Conservation (phyloP, 75 land plant species). For the Selaginella moellendorffii region DNA sequence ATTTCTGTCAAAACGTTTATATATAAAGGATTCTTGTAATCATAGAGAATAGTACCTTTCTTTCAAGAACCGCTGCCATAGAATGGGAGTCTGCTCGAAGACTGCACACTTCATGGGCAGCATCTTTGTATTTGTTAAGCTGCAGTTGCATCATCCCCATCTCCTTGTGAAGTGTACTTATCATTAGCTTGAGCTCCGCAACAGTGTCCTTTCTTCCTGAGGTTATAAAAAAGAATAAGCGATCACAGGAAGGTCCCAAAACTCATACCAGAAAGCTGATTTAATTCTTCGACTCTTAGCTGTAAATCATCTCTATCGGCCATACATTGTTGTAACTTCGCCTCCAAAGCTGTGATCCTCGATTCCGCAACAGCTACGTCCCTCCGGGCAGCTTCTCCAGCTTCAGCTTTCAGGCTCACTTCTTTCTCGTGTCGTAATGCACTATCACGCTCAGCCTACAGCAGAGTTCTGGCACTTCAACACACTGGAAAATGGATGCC, state of each 20-base stretch:
- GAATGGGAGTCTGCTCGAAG: slow-evolving; percentile 70
- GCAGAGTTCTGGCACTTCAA: background rate
- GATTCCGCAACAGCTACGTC: slow-evolving; percentile 29
- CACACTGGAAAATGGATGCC: background rate
- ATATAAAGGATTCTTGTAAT: background rate
- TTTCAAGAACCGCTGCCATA: slow-evolving; percentile 30
- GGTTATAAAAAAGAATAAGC: background rate
- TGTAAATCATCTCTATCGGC: slow-evolving; percentile 39
- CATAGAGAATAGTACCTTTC: slow-evolving; percentile 40
- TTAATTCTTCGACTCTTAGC: slow-evolving; percentile 46
- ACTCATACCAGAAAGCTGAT: slow-evolving; percentile 61
- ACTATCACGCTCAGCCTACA: slow-evolving; percentile 60
- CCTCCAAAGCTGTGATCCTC: slow-evolving; percentile 35
- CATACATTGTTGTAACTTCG: slow-evolving; percentile 39
- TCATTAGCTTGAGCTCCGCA: slow-evolving; percentile 61
- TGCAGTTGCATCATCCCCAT: slow-evolving; percentile 73
- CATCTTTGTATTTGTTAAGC: slow-evolving; percentile 56
- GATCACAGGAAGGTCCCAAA: background rate
- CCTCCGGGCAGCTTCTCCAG: slow-evolving; percentile 45
- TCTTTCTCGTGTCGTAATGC: slow-evolving; percentile 48
- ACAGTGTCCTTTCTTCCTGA: slow-evolving; percentile 76
- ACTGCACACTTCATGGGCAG: slow-evolving; percentile 52
- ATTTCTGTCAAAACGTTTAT: slow-evolving; percentile 26
- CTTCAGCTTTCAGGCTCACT: slow-evolving; percentile 36
- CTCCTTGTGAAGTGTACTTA: slow-evolving; percentile 62